Evolutionary conservation across 2,329 filamentous ascomycete species (phyloP), one percentile per base, ranked within the genome.

Genomic region (Fusarium burgessii): DNA sequence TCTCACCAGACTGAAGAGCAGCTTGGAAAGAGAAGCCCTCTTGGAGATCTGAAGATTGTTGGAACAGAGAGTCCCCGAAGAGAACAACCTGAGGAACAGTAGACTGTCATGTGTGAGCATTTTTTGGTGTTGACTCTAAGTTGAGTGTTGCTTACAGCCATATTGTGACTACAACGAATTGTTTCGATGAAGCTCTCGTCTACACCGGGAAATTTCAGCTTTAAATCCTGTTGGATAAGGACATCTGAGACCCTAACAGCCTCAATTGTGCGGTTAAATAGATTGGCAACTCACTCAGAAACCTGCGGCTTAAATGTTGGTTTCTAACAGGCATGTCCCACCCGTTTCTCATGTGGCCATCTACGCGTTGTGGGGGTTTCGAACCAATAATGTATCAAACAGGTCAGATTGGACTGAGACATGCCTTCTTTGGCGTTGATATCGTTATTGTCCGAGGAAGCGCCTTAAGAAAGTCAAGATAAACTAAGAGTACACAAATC

Each of bases 11-110:
- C 78, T 94, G 90, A 6, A 97, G 83, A 18, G 88, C 90, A 25
- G 92, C 88, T 62, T 91, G 89, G 75, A 97, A 93, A 1, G 88
- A 93, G 80, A 95, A 95, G 18, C 92, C 93, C 61, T 88, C 83
- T 14, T 87, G 81, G 51, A 90, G 84, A 38, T 86, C 84, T 70
- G 87, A 88, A 4, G 90, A 87, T 43, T 87, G 84, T 77, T 98
- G 90, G 51, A 95, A 91, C 68, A 98, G 91, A 35, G 93, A 97
- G 82, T 98, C 96, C 58, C 95, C 95, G 68, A 98, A 92, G 27
- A 98, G 89, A 68, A 98, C 85, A 74, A 95, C 85, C 77, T 95
- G 93, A 51, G 91, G 90, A 76, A 92, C 92, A 2, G 88, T 83
- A 42, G 80, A 80, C 85, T 88, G 17, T 45, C 15, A 32, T 25